Evolutionary conservation across 2,329 filamentous ascomycete genomes (phyloP).

Genomic region (Graphilbum fragrans): DNA sequence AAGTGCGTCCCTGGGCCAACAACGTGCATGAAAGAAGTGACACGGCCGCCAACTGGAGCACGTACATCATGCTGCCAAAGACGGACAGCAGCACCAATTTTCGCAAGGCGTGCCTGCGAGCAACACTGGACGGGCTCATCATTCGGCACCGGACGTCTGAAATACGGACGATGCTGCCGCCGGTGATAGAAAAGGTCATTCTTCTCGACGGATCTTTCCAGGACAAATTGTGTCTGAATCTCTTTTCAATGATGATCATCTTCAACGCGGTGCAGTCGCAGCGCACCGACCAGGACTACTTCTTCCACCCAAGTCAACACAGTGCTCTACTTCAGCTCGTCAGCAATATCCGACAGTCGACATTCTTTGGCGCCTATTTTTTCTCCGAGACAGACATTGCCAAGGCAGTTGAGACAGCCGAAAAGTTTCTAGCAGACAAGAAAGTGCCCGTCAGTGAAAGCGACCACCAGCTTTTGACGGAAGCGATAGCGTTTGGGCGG

Average conservation of each 20-base stretch:
- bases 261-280: constrained; percentile 86
- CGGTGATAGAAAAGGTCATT: constrained; percentile 58
- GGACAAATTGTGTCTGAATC: constrained; percentile 70
- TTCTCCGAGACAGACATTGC: constrained; percentile 52
- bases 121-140: constrained; percentile 66
- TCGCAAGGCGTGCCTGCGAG: constrained; percentile 49
- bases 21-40: constrained; percentile 38
- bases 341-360: constrained; percentile 67
- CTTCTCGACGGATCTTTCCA: constrained; percentile 72
- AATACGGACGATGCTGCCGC: constrained; percentile 56
- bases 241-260: constrained; percentile 74
- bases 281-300: constrained; percentile 70
- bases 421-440: constrained; percentile 53
- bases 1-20: constrained; percentile 69
- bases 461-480: constrained; percentile 47
- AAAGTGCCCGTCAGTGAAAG: constrained; percentile 43
- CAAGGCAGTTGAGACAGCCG: constrained; percentile 52
- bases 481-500: constrained; percentile 56
- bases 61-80: constrained; percentile 53
- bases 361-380: constrained; percentile 75
- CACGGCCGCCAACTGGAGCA: constrained; percentile 54
- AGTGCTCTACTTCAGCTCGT: constrained; percentile 58
- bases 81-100: constrained; percentile 39
- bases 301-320: constrained; percentile 68
- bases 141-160: constrained; percentile 68